Conservation (phyloP, 2,329 filamentous ascomycete genomes). For the Ceratocystis alfenasii region DNA sequence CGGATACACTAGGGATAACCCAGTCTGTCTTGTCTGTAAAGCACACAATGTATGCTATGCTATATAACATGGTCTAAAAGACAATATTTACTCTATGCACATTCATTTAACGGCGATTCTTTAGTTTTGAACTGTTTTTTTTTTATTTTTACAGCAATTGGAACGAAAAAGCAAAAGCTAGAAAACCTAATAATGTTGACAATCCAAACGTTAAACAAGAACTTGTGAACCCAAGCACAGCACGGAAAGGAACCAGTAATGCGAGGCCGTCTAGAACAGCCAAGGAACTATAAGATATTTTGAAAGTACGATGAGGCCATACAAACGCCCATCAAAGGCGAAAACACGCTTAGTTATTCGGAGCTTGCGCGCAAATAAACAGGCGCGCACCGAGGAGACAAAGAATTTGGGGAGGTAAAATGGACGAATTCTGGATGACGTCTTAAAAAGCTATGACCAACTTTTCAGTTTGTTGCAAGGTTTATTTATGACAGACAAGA, state of each 20-base stretch:
- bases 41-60: no score
- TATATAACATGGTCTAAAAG: no score
- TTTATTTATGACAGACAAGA: neutral
- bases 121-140: slow-evolving; percentile 18
- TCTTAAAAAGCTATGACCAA: slow-evolving; percentile 7
- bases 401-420: neutral
- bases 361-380: neutral
- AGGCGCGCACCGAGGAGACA: neutral
- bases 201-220: slow-evolving; percentile 17
- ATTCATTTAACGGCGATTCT: neutral
- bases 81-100: neutral
- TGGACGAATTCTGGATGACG: neutral
- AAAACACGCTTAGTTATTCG: neutral
- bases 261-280: slow-evolving; percentile 16
- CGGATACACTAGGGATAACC: neutral
- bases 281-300: slow-evolving; percentile 9
- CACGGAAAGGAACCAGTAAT: slow-evolving; percentile 15
- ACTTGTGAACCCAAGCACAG: slow-evolving; percentile 17
- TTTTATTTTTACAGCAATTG: slow-evolving; percentile 10
- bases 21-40: neutral
- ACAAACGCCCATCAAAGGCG: neutral
- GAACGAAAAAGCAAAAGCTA: slow-evolving; percentile 12
- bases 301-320: neutral
- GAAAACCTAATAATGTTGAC: slow-evolving; percentile 15
- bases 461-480: neutral